Evolutionary conservation across 1,139 yeast species (phyloP).

Genomic region (Saccharomyces hybrid): DNA sequence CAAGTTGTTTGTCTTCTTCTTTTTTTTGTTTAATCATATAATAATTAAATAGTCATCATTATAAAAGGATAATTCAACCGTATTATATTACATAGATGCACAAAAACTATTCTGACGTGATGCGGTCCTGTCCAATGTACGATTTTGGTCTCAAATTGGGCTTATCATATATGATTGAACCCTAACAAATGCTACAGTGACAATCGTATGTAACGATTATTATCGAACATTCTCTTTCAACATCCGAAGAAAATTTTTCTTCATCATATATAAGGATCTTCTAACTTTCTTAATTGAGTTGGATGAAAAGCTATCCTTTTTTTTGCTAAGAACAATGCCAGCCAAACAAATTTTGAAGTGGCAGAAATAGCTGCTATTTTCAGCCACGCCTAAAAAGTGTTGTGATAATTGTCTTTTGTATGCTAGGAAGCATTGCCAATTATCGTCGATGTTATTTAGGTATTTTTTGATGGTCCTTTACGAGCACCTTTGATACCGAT

Average conservation of each 20-base stretch:
- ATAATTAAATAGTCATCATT: not conserved
- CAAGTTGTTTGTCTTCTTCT: not conserved
- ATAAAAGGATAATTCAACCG: not conserved
- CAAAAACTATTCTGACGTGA: not conserved
- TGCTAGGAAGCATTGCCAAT: slow-evolving; percentile 1
- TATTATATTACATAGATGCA: not conserved
- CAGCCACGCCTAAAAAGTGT: not conserved
- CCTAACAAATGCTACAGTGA: not conserved
- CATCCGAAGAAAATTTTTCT: not conserved
- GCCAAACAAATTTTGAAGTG: too few species aligned
- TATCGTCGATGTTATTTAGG: not conserved
- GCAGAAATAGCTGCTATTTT: not conserved
- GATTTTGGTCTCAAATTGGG: not conserved
- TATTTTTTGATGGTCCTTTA: not conserved
- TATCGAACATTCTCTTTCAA: not conserved
- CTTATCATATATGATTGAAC: not conserved
- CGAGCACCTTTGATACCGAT: not conserved
- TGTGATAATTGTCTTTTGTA: not conserved
- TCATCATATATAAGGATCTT: not conserved
- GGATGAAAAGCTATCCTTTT: not conserved
- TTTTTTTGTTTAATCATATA: not conserved
- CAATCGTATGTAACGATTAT: not conserved
- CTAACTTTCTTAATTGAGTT: too few species aligned
- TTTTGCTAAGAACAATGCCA: not conserved
- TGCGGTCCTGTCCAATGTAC: not conserved